phyloP scores from a whole-genome alignment of 2,329 filamentous ascomycete species.

The Cladophialophora exuberans region DNA sequence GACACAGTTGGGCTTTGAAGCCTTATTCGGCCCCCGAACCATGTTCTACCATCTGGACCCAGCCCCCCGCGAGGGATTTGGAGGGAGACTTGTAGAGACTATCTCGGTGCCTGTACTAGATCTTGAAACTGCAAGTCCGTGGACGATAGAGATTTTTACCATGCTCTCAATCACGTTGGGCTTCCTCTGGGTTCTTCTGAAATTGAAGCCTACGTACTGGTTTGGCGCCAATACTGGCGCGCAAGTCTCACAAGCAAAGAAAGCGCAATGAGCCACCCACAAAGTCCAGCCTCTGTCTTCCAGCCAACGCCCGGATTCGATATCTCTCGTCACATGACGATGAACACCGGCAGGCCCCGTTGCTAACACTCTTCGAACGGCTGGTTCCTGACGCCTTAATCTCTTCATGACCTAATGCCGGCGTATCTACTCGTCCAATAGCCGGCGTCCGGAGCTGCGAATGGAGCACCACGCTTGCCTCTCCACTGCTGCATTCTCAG shows the following conservation, averaged over 20 bases:
- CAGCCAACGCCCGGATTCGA: too few relatives aligned
- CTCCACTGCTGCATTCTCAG: too few relatives aligned
- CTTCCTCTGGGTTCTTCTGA: constrained; percentile 71
- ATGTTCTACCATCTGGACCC: constrained; percentile 80
- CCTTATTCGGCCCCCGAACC: constrained; percentile 73
- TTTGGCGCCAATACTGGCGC: not conserved
- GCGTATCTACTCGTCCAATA: too few relatives aligned
- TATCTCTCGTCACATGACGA: too few relatives aligned
- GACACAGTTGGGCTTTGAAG: constrained; percentile 82
- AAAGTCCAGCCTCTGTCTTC: too few relatives aligned
- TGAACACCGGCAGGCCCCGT: too few relatives aligned
- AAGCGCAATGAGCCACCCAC: constrained; percentile 14
- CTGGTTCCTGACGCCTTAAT: too few relatives aligned
- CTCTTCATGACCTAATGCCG: too few relatives aligned
- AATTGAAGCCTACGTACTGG: constrained; percentile 46
- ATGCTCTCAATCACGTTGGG: constrained; percentile 63
- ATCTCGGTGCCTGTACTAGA: constrained; percentile 69
- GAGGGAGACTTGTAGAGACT: constrained; percentile 52
- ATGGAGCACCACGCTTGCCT: too few relatives aligned
- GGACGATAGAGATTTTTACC: constrained; percentile 59
- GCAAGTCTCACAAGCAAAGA: constrained; percentile 3
- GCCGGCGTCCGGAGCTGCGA: too few relatives aligned
- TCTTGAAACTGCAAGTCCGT: constrained; percentile 52
- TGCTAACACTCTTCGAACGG: too few relatives aligned
- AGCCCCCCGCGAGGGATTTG: constrained; percentile 35